phyloP scores from a whole-genome alignment of 306 rosid genomes.

The Prunus salicina region DNA sequence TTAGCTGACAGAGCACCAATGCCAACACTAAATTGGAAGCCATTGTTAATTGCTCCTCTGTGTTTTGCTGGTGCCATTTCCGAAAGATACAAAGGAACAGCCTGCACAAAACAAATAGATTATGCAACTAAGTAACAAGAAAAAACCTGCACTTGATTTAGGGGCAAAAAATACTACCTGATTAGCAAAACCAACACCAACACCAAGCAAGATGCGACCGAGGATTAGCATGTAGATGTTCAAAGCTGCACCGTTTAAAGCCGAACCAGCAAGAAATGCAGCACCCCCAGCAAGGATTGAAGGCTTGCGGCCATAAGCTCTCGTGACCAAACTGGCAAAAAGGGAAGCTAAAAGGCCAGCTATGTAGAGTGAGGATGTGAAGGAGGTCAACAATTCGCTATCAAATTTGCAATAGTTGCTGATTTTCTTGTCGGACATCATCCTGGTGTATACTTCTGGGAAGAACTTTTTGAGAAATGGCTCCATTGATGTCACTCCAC shows the following conservation, averaged over 20 bases:
- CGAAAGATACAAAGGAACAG: constrained; percentile 75
- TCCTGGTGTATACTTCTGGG: constrained; percentile 45
- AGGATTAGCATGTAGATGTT: constrained; percentile 65
- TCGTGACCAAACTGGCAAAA: constrained; percentile 58
- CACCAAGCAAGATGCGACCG: constrained; percentile 70
- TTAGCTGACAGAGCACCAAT: constrained; percentile 59
- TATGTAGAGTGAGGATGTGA: constrained; percentile 72
- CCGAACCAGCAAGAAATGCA: constrained; percentile 62
- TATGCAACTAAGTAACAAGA: background rate
- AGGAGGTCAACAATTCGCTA: constrained; percentile 58
- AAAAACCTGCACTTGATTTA: background rate
- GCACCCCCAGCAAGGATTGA: constrained; percentile 61
- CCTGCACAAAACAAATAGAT: constrained; percentile 30
- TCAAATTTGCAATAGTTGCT: constrained; percentile 76
- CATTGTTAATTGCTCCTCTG: constrained; percentile 76
- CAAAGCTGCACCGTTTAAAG: constrained; percentile 59
- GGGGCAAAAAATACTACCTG: constrained; percentile 39
- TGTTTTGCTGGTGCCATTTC: constrained; percentile 71
- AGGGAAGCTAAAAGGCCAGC: constrained; percentile 69
- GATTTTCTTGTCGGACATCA: constrained; percentile 44
- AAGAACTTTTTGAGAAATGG: constrained; percentile 66
- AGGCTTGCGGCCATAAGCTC: constrained; percentile 58
- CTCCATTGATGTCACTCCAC: constrained; percentile 80
- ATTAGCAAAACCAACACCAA: constrained; percentile 78
- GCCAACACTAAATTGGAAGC: constrained; percentile 74